Conservation (phyloP, 1,284 basidiomycete genomes). For the Megacollybia platyphylla region DNA sequence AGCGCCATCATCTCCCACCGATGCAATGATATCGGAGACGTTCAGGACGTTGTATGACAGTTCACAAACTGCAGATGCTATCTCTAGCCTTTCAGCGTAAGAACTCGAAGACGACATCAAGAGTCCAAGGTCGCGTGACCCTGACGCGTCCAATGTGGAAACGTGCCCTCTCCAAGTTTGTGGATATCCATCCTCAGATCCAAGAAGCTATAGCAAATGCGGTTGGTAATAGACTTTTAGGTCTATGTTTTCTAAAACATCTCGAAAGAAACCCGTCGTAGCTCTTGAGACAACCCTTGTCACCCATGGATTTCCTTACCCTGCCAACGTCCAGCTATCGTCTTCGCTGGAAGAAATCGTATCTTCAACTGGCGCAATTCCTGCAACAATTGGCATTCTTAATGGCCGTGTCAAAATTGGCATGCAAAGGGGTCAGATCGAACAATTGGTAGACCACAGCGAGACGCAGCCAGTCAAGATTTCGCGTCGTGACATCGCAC, state of each 20-base stretch:
- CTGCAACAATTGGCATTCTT: constrained; percentile 87
- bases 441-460: constrained; percentile 52
- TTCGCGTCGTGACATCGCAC: constrained; percentile 79
- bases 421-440: constrained; percentile 43
- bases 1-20: constrained; percentile 26
- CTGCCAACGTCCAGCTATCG: constrained; percentile 67
- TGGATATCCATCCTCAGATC: not conserved
- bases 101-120: not conserved
- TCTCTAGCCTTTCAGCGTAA: constrained; percentile 16
- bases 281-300: constrained; percentile 85
- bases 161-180: no score
- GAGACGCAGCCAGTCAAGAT: constrained; percentile 52
- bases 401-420: constrained; percentile 83
- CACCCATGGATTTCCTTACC: constrained; percentile 84
- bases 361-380: constrained; percentile 64
- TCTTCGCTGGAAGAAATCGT: constrained; percentile 69
- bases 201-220: constrained; percentile 13
- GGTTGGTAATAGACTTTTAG: constrained; percentile 68
- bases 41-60: constrained; percentile 52
- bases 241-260: no score
- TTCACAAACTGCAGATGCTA: constrained; percentile 37
- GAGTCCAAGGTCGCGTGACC: not conserved
- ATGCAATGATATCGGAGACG: constrained; percentile 39
- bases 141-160: not conserved
- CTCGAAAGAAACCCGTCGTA: constrained; percentile 39